Conservation (phyloP, 257 asterid species). For the Capsicum baccatum region DNA sequence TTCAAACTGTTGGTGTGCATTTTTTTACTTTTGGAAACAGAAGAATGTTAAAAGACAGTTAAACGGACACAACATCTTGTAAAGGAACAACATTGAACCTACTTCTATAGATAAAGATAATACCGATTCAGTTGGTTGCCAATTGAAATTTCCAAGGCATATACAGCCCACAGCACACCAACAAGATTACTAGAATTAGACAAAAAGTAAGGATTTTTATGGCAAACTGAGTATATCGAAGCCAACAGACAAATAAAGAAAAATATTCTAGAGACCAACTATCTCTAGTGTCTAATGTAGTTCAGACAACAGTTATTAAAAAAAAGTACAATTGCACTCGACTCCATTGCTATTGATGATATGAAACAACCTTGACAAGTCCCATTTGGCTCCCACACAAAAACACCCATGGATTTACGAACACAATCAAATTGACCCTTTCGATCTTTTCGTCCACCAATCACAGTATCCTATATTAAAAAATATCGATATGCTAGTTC, state of each 20-base stretch:
- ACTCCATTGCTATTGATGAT: too few relatives aligned
- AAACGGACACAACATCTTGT: not conserved
- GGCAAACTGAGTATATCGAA: not conserved
- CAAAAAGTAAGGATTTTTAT: not conserved
- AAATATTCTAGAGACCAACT: too few relatives aligned
- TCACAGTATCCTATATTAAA: too few relatives aligned
- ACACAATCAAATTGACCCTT: too few relatives aligned
- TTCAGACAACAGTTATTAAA: too few relatives aligned
- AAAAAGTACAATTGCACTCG: too few relatives aligned
- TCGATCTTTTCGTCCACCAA: too few relatives aligned
- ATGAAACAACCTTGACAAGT: too few relatives aligned
- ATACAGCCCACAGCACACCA: not conserved
- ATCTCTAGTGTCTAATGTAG: too few relatives aligned
- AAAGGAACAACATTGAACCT: not conserved
- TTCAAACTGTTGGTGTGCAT: not conserved
- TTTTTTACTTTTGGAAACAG: not conserved
- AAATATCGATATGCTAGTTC: too few relatives aligned
- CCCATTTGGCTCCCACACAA: too few relatives aligned
- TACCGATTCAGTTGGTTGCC: not conserved
- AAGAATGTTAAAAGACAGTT: not conserved
- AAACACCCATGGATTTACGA: too few relatives aligned
- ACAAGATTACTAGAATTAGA: not conserved
- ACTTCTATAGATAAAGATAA: not conserved
- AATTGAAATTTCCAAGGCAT: not conserved
- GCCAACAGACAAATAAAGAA: not conserved